Conservation (phyloP, 2,329 filamentous ascomycete genomes). For the Dactylonectria macrodidyma region DNA sequence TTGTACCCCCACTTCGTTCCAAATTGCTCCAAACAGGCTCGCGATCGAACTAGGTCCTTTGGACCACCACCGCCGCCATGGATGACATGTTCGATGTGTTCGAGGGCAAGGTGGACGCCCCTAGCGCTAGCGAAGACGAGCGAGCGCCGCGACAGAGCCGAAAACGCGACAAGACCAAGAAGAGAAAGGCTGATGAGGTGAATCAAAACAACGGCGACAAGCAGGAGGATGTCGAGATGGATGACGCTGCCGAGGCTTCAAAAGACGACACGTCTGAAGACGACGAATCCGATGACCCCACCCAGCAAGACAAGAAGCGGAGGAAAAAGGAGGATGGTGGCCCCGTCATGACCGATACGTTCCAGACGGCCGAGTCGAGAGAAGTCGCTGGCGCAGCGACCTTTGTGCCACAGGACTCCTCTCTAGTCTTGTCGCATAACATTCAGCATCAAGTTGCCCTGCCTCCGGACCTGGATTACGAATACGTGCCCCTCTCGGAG, state of each 20-base stretch:
- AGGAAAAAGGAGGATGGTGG: slow-evolving; percentile 75
- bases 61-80: slow-evolving; percentile 61
- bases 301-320: slow-evolving; percentile 73
- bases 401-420: slow-evolving; percentile 73
- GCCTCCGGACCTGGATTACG: slow-evolving; percentile 93
- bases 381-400: slow-evolving; percentile 88
- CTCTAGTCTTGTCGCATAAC: slow-evolving; percentile 92
- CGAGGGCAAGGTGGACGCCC: slow-evolving; percentile 69
- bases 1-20: no score
- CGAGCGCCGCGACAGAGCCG: slow-evolving; percentile 64
- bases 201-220: slow-evolving; percentile 63
- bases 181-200: slow-evolving; percentile 87
- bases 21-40: slow-evolving; percentile 9
- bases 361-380: slow-evolving; percentile 94
- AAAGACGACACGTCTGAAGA: slow-evolving; percentile 53
- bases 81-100: slow-evolving; percentile 89
- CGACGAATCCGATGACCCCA: slow-evolving; percentile 60
- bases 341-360: slow-evolving; percentile 91
- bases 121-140: slow-evolving; percentile 62
- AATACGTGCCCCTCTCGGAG: slow-evolving; percentile 94
- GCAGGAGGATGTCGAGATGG: slow-evolving; percentile 48
- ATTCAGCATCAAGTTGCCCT: slow-evolving; percentile 98
- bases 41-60: slow-evolving; percentile 29
- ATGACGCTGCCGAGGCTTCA: slow-evolving; percentile 60
- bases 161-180: slow-evolving; percentile 78